These are phyloP conservation scores for Backusella tarrabulga DNA, from an alignment of 192 early-diverging fungal genomes.

Conservation along the genomic window DNA sequence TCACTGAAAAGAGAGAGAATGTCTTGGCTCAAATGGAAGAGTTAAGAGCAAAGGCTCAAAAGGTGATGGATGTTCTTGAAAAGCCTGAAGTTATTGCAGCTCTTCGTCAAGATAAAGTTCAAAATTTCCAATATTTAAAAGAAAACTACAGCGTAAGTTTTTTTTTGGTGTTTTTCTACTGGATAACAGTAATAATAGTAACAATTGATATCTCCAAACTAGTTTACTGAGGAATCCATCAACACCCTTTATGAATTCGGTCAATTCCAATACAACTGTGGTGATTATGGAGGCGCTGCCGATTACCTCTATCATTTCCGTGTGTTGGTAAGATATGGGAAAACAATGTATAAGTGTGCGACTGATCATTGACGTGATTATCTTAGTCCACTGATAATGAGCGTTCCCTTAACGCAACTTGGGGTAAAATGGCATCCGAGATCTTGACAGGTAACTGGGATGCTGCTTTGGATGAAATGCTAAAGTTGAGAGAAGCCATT, in stretches of 20 bases:
- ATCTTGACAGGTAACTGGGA: constrained; percentile 96
- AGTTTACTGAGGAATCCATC: constrained; percentile 88
- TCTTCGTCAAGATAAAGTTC: constrained; percentile 92
- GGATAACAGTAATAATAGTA: no score
- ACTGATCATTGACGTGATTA: background rate
- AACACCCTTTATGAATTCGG: constrained; percentile 85
- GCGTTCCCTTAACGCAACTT: constrained; percentile 81
- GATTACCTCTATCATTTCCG: constrained; percentile 96
- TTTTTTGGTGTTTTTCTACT: background rate
- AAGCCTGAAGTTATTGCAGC: constrained; percentile 87
- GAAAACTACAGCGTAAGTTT: constrained; percentile 74
- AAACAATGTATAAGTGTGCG: background rate
- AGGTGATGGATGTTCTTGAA: constrained; percentile 87
- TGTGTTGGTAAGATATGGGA: constrained; percentile 63
- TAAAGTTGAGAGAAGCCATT: constrained; percentile 83
- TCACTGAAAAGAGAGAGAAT: constrained; percentile 69
- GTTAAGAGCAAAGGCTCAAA: constrained; percentile 71
- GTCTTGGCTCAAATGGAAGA: constrained; percentile 75
- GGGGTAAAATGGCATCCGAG: constrained; percentile 97
- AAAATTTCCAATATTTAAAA: constrained; percentile 85
- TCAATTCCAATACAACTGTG: constrained; percentile 90
- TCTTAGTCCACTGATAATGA: constrained; percentile 82
- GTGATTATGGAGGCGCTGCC: constrained; percentile 87
- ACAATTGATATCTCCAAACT: background rate
- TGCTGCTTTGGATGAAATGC: constrained; percentile 85